These are phyloP conservation scores for Aspergillus oerlinghausenensis DNA, from an alignment of 2,329 filamentous ascomycete species.

Conservation along the genomic window DNA sequence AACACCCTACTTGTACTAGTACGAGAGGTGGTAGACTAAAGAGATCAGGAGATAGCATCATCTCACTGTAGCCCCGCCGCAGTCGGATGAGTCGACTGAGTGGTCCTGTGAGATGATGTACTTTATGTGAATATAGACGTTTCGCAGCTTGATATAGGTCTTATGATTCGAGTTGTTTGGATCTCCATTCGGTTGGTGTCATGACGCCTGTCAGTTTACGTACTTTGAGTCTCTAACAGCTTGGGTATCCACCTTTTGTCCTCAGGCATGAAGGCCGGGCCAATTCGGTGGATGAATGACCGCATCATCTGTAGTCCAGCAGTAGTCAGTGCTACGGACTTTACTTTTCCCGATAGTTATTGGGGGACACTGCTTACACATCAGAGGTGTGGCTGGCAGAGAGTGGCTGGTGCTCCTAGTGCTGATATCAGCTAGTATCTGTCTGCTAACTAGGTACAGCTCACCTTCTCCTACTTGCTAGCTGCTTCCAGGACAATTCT, in stretches of 20 bases:
- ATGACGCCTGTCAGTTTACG: no score
- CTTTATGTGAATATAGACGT: no score
- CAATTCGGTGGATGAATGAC: not conserved
- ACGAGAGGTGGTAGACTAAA: not conserved
- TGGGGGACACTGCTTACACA: not conserved
- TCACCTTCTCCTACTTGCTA: not conserved
- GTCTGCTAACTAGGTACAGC: not conserved
- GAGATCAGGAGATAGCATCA: not conserved
- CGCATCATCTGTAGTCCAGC: not conserved
- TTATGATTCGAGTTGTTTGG: not conserved
- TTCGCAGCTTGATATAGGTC: no score
- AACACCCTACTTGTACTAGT: not conserved
- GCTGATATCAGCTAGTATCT: conserved; percentile 3
- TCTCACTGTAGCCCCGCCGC: conserved; percentile 7
- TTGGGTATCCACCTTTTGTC: not conserved
- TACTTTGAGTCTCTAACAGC: not conserved
- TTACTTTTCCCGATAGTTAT: not conserved
- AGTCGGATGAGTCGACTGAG: conserved; percentile 11
- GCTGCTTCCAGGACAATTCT: conserved; percentile 1
- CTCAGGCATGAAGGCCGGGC: not conserved
- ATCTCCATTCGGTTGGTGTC: no score
- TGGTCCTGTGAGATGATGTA: not conserved
- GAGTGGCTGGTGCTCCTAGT: conserved; percentile 5
- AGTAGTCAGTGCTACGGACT: not conserved
- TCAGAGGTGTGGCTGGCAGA: not conserved